Base-by-base conservation (phyloP, 1,284 basidiomycete genomes). In the Vanrija sp. region DNA sequence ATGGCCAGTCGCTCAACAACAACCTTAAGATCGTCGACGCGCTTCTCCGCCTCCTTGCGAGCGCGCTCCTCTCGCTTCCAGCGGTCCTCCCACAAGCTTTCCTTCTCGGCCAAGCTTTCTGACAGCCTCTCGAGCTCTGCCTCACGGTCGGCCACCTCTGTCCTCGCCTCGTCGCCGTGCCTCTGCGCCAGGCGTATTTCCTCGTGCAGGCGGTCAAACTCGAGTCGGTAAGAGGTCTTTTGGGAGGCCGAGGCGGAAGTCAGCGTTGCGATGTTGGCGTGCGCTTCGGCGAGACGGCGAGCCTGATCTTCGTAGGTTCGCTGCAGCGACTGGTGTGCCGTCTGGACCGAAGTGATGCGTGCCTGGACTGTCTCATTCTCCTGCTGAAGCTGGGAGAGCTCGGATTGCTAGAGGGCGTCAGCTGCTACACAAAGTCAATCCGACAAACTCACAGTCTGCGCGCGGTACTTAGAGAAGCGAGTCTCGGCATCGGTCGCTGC, bases 41-140 rank as follows among this genome's bases (percentile, higher is more conserved):
- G 66, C 57, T 74, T 71, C 57, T 79, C 76, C 12, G 78, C 73
- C 25, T 69, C 69, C 39, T 74, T 68, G n/a, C 73, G 61, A 8
- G 72, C 62, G 29, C 72, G 68, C 29, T 70, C 67, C 57, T 79
- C 80, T 21, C 71, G 70, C 52, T 76, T 69, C 16, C 77, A 64
- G 56, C 77, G 75, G 38, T 75, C 76, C 54, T 73, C 69, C 34
- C 78, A 72, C 1, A 61, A 58, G 23, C 72, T 69, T 61, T 80
- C 78, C 38, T 72, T 67, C 16, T 77, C 72, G 6, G 67, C 68
- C 47, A 75, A 68, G 14, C 72, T 65, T 8, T 71, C 67, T 6
- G 77, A 60, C 47, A 69, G 43, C 14, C 65, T 55, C 48, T 74
- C 69, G 16, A 77, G 54, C 55, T 77, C 75, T 7, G 71, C 60